Conservation (phyloP, 1,284 basidiomycete species). For the Papiliotrema terrestris region DNA sequence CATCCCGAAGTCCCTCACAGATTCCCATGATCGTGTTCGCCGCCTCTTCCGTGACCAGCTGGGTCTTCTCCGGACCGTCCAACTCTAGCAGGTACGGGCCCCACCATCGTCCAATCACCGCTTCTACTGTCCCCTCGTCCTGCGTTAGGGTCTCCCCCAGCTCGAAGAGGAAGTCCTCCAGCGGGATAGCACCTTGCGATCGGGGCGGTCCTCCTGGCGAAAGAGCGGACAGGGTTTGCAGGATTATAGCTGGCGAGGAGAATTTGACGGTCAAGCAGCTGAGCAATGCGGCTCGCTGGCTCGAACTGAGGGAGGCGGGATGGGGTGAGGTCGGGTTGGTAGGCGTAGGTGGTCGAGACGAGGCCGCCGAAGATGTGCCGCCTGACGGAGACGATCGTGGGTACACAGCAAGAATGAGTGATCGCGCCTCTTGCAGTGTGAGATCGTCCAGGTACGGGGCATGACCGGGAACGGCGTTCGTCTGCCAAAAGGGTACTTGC, state of each 20-base stretch:
- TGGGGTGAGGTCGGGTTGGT: slow-evolving; percentile 45
- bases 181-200: slow-evolving; percentile 33
- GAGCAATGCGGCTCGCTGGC: slow-evolving; percentile 40
- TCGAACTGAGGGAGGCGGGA: slow-evolving; percentile 36
- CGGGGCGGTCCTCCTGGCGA: slow-evolving; percentile 43
- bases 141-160: slow-evolving; percentile 46
- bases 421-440: slow-evolving; percentile 42
- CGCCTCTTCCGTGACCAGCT: slow-evolving; percentile 37
- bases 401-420: slow-evolving; percentile 43
- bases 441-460: slow-evolving; percentile 38
- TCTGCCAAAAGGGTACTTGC: slow-evolving; percentile 39
- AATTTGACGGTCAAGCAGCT: slow-evolving; percentile 45
- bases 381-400: slow-evolving; percentile 28
- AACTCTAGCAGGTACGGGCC: slow-evolving; percentile 32
- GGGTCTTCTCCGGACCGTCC: slow-evolving; percentile 16
- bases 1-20: slow-evolving; percentile 43
- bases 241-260: slow-evolving; percentile 44
- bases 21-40: slow-evolving; percentile 35
- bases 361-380: background rate
- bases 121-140: slow-evolving; percentile 46
- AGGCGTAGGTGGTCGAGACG: slow-evolving; percentile 39
- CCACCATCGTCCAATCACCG: slow-evolving; percentile 48
- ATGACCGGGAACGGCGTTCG: slow-evolving; percentile 29
- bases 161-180: slow-evolving; percentile 49
- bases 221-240: slow-evolving; percentile 44